Evolutionary conservation across 1,284 basidiomycete genomes (phyloP).

Genomic region (Veloboletus limbatus): DNA sequence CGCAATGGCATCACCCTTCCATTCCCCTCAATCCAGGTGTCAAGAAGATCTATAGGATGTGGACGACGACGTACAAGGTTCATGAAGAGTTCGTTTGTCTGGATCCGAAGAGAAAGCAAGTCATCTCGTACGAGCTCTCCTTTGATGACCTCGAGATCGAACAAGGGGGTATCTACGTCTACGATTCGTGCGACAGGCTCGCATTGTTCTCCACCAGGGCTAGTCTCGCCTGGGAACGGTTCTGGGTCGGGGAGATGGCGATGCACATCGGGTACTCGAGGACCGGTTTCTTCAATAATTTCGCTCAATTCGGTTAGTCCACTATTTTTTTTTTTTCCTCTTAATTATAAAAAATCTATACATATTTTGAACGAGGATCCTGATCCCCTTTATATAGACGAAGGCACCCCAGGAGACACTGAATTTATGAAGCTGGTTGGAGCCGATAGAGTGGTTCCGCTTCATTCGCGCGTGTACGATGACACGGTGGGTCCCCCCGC

Average conservation of each 20-base stretch:
- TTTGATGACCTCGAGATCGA: slow-evolving; percentile 45
- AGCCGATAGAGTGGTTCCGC: slow-evolving; percentile 21
- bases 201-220: slow-evolving; percentile 55
- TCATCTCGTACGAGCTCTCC: slow-evolving; percentile 50
- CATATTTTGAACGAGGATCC: too few relatives aligned
- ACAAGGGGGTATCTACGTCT: slow-evolving; percentile 55
- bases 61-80: slow-evolving; percentile 14
- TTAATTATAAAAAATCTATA: too few relatives aligned
- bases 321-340: too few relatives aligned
- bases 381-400: too few relatives aligned
- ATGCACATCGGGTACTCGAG: slow-evolving; percentile 45
- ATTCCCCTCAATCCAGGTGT: slow-evolving; percentile 43
- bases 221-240: slow-evolving; percentile 48
- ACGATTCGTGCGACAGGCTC: slow-evolving; percentile 52
- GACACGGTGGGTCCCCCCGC: slow-evolving; percentile 18
- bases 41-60: slow-evolving; percentile 49
- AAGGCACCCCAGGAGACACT: slow-evolving; percentile 45
- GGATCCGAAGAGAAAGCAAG: slow-evolving; percentile 27
- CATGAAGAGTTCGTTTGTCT: background rate
- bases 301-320: slow-evolving; percentile 51
- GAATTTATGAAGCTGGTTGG: slow-evolving; percentile 41
- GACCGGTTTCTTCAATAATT: slow-evolving; percentile 38
- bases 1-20: slow-evolving; percentile 60
- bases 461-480: slow-evolving; percentile 16
- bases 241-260: slow-evolving; percentile 58